Base-by-base conservation (phyloP, 2,329 filamentous ascomycete species). In the Pseudophaeomoniella oleicola region DNA sequence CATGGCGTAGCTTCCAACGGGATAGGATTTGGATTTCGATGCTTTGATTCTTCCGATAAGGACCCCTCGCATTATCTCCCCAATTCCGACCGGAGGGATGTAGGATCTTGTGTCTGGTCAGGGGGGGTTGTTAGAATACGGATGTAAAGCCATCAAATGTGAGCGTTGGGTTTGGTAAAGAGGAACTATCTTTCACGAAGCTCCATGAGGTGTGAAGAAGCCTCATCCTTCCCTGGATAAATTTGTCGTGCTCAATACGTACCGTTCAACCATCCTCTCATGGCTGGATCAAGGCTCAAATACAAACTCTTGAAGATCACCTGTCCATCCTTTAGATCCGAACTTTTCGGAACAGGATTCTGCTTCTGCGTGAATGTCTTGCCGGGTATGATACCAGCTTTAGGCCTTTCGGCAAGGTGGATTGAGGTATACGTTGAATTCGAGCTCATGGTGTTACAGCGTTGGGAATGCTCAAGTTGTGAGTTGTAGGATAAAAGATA, bases 251-350 rank as follows among this genome's bases (percentile, higher is more conserved):
- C n/a, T n/a, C n/a, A n/a, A 13, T 17, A 19, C 32, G 16, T 18
- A 34, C 32, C 64, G 42, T 59, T 78, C 14, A 85, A 57, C 77
- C 77, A 83, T 40, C 73, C 73, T 47, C 80, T 70, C 78, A 83
- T 83, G n/a, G 79, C 78, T 1, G 80, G 79, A 56, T 84, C 80
- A 29, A 84, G 64, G 6, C 74, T 78, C 32, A 82, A 64, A 50
- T 82, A 83, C 41, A 79, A 61, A 2, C 60, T 59, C 39, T 65
- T 60, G 39, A 68, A 62, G 40, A 84, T 64, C 38, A 83, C 63
- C 50, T 83, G 60, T 44, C 76, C 76, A 62, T 53, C 42, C 52
- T 77, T 67, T 30, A 80, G 63, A 41, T 71, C 63, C 1, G 51
- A 47, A 29, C 58, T 56, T 2, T 52, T 46, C 4, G 64, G 54